Percentiles rank a stretch among this genome's conserved stretches.
Conservation (phyloP, 2,329 filamentous ascomycete genomes). For the Zasmidium citrigriseum region DNA sequence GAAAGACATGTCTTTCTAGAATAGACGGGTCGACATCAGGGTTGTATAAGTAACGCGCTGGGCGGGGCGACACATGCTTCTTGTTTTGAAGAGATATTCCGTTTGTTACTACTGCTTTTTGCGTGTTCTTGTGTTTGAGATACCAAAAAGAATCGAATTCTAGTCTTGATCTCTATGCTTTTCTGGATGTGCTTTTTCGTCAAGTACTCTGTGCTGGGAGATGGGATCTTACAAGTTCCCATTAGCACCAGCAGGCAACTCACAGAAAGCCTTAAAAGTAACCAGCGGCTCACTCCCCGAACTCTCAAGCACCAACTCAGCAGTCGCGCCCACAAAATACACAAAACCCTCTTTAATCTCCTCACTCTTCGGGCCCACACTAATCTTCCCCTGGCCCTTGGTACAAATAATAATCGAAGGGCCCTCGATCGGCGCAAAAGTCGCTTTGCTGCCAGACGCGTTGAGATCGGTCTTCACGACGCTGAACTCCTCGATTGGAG, state of each 20-base stretch:
- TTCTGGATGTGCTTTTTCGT: neutral
- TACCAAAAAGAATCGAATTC: neutral
- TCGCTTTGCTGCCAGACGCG: conserved; percentile 72
- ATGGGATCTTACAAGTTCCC: conserved; percentile 15
- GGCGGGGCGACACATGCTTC: neutral
- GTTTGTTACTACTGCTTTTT: neutral
- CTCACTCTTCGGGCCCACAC: conserved; percentile 78
- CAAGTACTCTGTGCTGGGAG: neutral
- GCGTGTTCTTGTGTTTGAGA: neutral
- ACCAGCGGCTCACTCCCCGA: conserved; percentile 69
- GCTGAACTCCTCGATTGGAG: conserved; percentile 93
- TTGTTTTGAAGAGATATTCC: too few relatives aligned
- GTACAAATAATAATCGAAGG: conserved; percentile 95
- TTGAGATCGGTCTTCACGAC: conserved; percentile 81
- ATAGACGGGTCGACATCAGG: neutral
- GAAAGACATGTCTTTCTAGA: neutral
- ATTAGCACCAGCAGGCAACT: conserved; percentile 21
- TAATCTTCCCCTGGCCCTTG: conserved; percentile 76
- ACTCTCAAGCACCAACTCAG: conserved; percentile 77
- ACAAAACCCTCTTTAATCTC: conserved; percentile 58
- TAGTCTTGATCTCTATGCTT: neutral
- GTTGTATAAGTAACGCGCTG: neutral
- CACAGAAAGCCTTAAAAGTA: conserved; percentile 70
- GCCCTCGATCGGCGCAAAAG: conserved; percentile 82
- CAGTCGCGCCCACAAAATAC: conserved; percentile 76